Evolutionary conservation across 495 filamentous ascomycete species (phyloP), one percentile per base, ranked within the genome.

Genomic region (Aspergillus leporis): DNA sequence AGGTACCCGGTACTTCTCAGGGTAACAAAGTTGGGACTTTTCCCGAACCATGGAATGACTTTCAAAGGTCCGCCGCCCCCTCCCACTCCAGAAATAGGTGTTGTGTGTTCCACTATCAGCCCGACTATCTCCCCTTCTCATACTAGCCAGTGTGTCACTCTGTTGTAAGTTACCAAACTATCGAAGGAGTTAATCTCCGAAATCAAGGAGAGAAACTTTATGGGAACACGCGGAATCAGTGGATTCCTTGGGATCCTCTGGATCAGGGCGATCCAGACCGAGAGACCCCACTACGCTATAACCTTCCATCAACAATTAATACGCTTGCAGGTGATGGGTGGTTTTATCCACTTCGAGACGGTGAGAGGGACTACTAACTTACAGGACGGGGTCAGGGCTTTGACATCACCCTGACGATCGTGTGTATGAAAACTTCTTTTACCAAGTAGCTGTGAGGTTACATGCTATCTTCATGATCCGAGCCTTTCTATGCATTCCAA

Each of bases 231-330:
- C 23, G 43, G 43, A 47, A 47, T 47, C 43, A 22, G 18, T 41
- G 13, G 34, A 14, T 45, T n/a, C 14, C 41, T 18, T 45, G 41
- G 41, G 12, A 22, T 47, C 7, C 43, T 47, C 21, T 47, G 43
- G 43, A 47, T 12, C 43, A 19, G 43, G 43, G 23, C 43, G 43
- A 47, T 47, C 43, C 43, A 47, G 43, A 47, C 43, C 43, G 18
- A 10, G 40, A 22, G 43, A 9, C 43, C 19, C 43, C 43, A 47
- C 43, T 8, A n/a, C 43, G 19, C 43, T 23, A 47, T 47, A 41
- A 36, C 13, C 32, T 5, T 5, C 32, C 13, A 36, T 4, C 38
- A 41, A 18, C 38, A 41, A 41, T 41, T 41, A 18, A n/a, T 41
- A 41, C n/a, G 3, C 43, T 19, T 47, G 43, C 43, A 47, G 43